Evolutionary conservation across 129 eudicot species (phyloP).

Genomic region (Saposhnikovia divaricata): DNA sequence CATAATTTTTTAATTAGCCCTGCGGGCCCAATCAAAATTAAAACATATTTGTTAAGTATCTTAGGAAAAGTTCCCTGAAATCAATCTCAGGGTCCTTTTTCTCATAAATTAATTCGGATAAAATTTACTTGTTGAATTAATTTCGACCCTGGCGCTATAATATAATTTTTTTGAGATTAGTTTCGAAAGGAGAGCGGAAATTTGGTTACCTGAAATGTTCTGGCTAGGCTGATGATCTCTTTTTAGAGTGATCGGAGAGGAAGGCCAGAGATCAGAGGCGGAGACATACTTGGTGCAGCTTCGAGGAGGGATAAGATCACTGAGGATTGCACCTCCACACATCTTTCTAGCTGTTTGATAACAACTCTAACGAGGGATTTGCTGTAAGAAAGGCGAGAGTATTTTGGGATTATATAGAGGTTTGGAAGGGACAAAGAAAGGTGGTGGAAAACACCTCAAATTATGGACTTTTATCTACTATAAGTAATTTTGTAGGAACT

Average conservation of each 20-base stretch:
- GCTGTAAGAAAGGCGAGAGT: not conserved
- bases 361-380: not conserved
- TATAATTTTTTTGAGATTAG: not conserved
- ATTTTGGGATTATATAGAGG: not conserved
- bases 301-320: constrained; percentile 47
- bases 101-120: too few relatives aligned
- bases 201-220: not conserved
- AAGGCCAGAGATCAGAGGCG: constrained; percentile 49
- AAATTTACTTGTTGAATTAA: too few relatives aligned
- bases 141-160: not conserved
- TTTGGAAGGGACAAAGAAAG: not conserved
- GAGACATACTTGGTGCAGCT: constrained; percentile 25
- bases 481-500: not conserved
- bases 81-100: too few relatives aligned
- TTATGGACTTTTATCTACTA: not conserved
- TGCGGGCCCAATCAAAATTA: too few relatives aligned
- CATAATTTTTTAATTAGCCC: too few relatives aligned
- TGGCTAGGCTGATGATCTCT: constrained; percentile 18
- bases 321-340: constrained; percentile 90
- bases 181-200: not conserved
- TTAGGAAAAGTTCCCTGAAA: too few relatives aligned
- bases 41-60: too few relatives aligned
- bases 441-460: not conserved
- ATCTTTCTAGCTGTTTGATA: constrained; percentile 14
- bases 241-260: constrained; percentile 26